Evolutionary conservation across 2,329 filamentous ascomycete species (phyloP).

Genomic region (Triangularia verruculosa): DNA sequence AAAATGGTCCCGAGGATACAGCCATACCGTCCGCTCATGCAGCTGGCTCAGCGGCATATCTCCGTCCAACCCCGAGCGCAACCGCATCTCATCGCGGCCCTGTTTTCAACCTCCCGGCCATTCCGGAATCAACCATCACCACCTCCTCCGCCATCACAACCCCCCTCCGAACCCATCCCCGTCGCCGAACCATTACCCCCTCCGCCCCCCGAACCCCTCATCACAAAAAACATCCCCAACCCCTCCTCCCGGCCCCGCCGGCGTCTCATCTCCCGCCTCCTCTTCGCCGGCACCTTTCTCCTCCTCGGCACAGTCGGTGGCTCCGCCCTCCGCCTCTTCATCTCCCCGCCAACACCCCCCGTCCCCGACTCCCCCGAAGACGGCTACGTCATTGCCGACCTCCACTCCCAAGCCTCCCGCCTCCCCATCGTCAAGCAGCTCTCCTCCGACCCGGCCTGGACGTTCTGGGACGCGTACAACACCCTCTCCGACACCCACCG

Average conservation of each 20-base stretch:
- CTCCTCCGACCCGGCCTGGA: slow-evolving; percentile 38
- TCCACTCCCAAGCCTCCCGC: slow-evolving; percentile 42
- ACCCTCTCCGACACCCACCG: slow-evolving; percentile 20
- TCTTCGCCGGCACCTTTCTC: slow-evolving; percentile 38
- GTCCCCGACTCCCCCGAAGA: slow-evolving; percentile 41
- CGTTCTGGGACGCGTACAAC: slow-evolving; percentile 41
- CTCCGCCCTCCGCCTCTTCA: slow-evolving; percentile 37
- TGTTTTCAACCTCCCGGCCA: slow-evolving; percentile 20
- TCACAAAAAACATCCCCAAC: not conserved
- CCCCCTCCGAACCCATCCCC: not conserved
- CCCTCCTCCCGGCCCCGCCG: not conserved
- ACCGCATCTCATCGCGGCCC: not conserved
- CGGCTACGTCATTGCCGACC: slow-evolving; percentile 36
- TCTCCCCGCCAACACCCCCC: slow-evolving; percentile 44
- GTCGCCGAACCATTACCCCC: not conserved
- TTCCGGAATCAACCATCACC: slow-evolving; percentile 12
- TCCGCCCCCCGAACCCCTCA: not conserved
- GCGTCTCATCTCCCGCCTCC: slow-evolving; percentile 26
- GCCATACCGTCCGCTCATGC: slow-evolving; percentile 5
- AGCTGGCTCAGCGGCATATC: slow-evolving; percentile 9
- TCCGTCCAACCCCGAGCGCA: not conserved
- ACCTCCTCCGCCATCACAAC: slow-evolving; percentile 7
- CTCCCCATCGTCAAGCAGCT: slow-evolving; percentile 49
- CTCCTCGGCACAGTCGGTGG: slow-evolving; percentile 41
- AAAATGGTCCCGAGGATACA: slow-evolving; percentile 20